Evolutionary conservation across 495 filamentous ascomycete genomes (phyloP), one percentile per base, ranked within the genome.

Genomic region (Polyplosphaeria fusca): DNA sequence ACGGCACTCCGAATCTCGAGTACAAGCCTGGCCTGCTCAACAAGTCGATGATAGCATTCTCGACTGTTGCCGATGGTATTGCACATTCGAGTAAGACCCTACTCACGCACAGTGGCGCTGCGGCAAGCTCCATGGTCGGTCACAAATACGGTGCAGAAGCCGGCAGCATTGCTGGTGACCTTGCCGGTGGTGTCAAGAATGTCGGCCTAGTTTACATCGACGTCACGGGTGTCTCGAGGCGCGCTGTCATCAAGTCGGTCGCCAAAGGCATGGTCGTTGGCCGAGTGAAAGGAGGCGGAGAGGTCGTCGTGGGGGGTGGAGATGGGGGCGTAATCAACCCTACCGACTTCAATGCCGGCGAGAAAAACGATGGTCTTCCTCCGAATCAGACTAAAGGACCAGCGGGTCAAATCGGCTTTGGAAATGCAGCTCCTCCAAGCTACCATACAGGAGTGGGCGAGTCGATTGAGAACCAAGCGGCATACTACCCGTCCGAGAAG

Each of bases 211-310:
- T 98, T n/a, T 98, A 98, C 66, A 92, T 98, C 37, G 93, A 98
- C 66, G 94, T 91, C 5, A 84, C 89, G 0, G 93, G 93, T 3
- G 94, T 98, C 3, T 91, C 86, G 44, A 77, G 93, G 12, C 78
- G 86, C 57, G 94, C 94, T 0, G 79, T 98, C 46, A 81, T 98
- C 58, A 98, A 94, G 75, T 79, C 77, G 2, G 93, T 98, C 4
- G 93, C 94, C 19, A 96, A 95, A 74, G 93, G 94, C n/a, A 95
- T 96, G 92, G 88, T 97, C 0, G 87, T 98, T 16, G 93, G 93
- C 14, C 83, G 82, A 43, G 92, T 96, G 61, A 79, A 78, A 22
- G 85, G 90, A 24, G 88, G 87, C 4, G 86, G 91, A n/a, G 82
- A 92, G 54, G 77, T 95, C 20, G 81, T 97, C 5, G 87, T 96